Conservation (phyloP, 2,329 filamentous ascomycete species). For the Cladosporium sphaerospermum region DNA sequence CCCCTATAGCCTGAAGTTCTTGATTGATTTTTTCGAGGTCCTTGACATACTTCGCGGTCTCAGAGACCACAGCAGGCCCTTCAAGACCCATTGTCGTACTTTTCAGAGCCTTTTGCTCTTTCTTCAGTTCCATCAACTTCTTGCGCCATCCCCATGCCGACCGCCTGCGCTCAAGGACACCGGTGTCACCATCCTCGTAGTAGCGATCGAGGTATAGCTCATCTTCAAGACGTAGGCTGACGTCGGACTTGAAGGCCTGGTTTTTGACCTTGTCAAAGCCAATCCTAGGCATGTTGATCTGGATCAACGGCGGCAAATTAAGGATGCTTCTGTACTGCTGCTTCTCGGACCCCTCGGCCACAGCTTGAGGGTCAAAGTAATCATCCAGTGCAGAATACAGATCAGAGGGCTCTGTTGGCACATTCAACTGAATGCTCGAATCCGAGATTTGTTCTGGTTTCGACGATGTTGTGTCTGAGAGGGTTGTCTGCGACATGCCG, state of each 20-base stretch:
- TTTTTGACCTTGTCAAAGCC: slow-evolving; percentile 60
- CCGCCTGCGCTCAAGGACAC: slow-evolving; percentile 58
- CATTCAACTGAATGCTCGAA: slow-evolving; percentile 61
- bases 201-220: slow-evolving; percentile 84
- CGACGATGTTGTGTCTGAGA: background rate
- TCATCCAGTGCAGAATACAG: slow-evolving; percentile 82
- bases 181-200: slow-evolving; percentile 59
- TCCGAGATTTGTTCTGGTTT: slow-evolving; percentile 16
- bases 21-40: slow-evolving; percentile 36
- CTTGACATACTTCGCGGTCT: slow-evolving; percentile 38
- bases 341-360: slow-evolving; percentile 50
- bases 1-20: slow-evolving; percentile 25
- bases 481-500: slow-evolving; percentile 12
- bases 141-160: slow-evolving; percentile 70
- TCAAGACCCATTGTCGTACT: slow-evolving; percentile 19
- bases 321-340: slow-evolving; percentile 62
- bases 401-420: slow-evolving; percentile 53
- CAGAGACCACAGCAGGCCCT: slow-evolving; percentile 23
- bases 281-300: slow-evolving; percentile 82
- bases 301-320: slow-evolving; percentile 67
- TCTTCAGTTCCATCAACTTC: slow-evolving; percentile 40
- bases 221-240: slow-evolving; percentile 72
- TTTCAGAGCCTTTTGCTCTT: slow-evolving; percentile 25
- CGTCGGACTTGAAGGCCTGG: slow-evolving; percentile 64
- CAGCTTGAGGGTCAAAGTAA: slow-evolving; percentile 73